These are phyloP conservation scores for Xylaria sp. DNA, from an alignment of 2,329 filamentous ascomycete genomes.

Conservation along the genomic window DNA sequence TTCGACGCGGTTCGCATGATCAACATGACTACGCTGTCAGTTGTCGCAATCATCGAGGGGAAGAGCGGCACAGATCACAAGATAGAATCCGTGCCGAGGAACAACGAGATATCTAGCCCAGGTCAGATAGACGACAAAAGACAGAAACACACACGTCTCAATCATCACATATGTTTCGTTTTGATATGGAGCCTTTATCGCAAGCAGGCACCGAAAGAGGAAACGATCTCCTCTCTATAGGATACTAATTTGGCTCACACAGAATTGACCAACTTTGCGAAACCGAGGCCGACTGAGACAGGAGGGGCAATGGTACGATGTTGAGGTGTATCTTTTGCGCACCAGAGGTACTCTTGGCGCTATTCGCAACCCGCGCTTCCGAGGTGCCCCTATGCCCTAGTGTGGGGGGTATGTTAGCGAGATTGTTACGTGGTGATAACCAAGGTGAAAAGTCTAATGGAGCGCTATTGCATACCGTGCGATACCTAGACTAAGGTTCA, in stretches of 20 bases:
- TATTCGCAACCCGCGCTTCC: neutral
- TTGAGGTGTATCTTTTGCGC: neutral
- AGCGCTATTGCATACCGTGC: neutral
- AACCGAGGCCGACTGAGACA: constrained; percentile 1
- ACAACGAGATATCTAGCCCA: neutral
- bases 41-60: neutral
- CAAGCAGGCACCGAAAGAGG: constrained; percentile 26
- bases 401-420: too few relatives aligned
- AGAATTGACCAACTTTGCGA: neutral
- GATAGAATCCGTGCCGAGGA: constrained; percentile 4
- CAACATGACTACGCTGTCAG: neutral
- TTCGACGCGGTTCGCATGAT: neutral
- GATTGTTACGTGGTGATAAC: neutral
- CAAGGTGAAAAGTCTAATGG: too few relatives aligned
- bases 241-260: neutral
- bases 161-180: neutral
- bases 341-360: constrained; percentile 1
- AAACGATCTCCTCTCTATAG: neutral
- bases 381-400: neutral
- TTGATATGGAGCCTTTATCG: constrained; percentile 17
- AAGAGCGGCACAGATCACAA: neutral
- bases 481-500: neutral
- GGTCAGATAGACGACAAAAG: neutral
- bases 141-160: neutral
- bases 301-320: neutral